phyloP scores from a whole-genome alignment of 2,329 filamentous ascomycete genomes.

The Pseudocercospora eumusae region DNA sequence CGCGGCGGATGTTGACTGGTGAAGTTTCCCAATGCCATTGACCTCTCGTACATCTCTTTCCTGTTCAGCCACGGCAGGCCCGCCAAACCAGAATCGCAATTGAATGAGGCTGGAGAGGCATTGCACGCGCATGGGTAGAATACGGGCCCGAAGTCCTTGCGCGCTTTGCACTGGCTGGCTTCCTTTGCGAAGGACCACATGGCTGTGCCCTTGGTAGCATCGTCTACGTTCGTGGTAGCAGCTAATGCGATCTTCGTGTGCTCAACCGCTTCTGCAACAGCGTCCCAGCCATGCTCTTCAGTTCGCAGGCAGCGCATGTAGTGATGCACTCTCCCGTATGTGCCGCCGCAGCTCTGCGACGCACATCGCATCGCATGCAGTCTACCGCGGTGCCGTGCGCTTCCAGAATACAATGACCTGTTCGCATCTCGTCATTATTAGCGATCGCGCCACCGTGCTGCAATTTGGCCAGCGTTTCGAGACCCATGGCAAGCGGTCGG shows the following conservation, averaged over 20 bases:
- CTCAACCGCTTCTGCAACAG: constrained; percentile 1
- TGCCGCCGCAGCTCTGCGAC: neutral
- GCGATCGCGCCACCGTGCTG: constrained; percentile 17
- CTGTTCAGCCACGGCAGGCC: constrained; percentile 2
- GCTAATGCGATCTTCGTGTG: constrained; percentile 2
- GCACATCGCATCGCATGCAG: neutral
- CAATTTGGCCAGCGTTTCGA: constrained; percentile 22
- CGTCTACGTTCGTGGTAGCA: neutral
- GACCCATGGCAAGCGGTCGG: constrained; percentile 20
- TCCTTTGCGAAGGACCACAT: neutral
- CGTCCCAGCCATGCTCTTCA: constrained; percentile 1
- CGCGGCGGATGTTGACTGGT: constrained; percentile 5
- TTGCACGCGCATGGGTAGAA: neutral
- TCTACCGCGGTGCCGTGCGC: neutral
- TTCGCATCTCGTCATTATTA: constrained; percentile 10
- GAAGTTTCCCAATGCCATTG: constrained; percentile 2
- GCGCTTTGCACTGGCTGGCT: neutral
- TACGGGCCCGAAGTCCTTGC: constrained; percentile 2
- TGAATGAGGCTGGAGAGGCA: constrained; percentile 2
- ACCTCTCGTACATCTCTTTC: constrained; percentile 6
- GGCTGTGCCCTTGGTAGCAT: neutral
- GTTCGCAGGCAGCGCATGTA: neutral
- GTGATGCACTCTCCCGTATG: neutral
- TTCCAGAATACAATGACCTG: neutral
- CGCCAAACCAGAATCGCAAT: constrained; percentile 2